Base-by-base conservation (phyloP, 306 rosid genomes). In the Prunus kanzakura region DNA sequence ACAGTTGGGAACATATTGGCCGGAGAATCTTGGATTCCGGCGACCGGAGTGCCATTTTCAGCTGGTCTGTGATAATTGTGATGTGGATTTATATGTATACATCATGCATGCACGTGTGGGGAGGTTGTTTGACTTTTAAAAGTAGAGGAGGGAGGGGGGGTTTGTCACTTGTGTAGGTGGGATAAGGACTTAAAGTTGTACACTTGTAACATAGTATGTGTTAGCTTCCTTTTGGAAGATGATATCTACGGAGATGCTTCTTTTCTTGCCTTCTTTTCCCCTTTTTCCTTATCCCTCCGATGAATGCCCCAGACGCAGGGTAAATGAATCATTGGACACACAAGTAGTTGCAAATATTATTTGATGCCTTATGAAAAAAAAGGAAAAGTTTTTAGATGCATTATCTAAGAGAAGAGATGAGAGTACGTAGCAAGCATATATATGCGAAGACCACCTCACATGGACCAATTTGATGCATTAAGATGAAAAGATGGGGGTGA, bases 11-110 rank as follows among this genome's bases (percentile, higher is more conserved):
- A 80, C 20, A 89, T 91, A 54, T 67, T 93, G 69, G 84, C 67
- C 19, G 98, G 98, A n/a, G 80, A 64, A 0, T 73, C 80, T 0
- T 93, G 98, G 98, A 83, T 91, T 79, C 68, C 87, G 2, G 77
- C 65, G 3, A 78, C 80, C n/a, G 91, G 91, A 18, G 97, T 93
- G 47, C 98, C 98, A 9, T 88, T 84, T 54, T 78, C 19, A 3
- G 82, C 67, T 10, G 93, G 90, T 23, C 62, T 93, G 55, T 93
- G 79, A 82, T 55, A 32, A 11, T 1, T 71, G 8, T 10, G 8
- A 75, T 77, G 35, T 46, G 30, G 35, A 11, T 50, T 58, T 9
- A 38, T 38, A 38, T 6, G 43, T 38, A 38, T 38, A 56, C 25
- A n/a, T 20, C 4, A 63, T 63, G 66, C 66, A 61, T 61, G 66